Conservation (phyloP, 208 protist species). For the Leishmania turanica region DNA sequence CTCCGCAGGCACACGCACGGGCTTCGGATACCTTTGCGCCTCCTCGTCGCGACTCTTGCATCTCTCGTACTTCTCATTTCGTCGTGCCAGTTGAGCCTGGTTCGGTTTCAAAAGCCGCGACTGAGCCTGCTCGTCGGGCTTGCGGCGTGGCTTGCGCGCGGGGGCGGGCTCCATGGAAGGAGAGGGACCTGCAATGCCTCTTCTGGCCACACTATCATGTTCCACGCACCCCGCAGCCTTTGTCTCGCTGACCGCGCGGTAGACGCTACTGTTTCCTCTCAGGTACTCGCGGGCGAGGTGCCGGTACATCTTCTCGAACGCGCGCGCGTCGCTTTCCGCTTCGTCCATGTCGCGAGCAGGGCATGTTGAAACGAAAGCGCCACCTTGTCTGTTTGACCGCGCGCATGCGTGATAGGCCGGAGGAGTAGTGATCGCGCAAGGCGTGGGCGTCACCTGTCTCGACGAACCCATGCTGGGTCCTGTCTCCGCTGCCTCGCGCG, state of each 20-base stretch:
- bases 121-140: conserved; percentile 30
- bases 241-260: not conserved
- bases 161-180: not conserved
- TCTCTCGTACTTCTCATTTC: conserved; percentile 58
- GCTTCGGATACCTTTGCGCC: conserved; percentile 20
- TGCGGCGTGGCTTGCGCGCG: conserved; percentile 20
- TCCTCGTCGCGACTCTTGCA: conserved; percentile 38
- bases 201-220: not conserved
- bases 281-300: conserved; percentile 30
- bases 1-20: conserved; percentile 30
- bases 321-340: conserved; percentile 10
- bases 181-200: not conserved
- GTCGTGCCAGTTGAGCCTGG: conserved; percentile 36
- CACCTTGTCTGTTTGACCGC: not conserved
- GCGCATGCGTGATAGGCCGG: not conserved
- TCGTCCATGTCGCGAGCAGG: not conserved
- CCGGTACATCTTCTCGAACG: conserved; percentile 27
- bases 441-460: too few species aligned
- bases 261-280: not conserved
- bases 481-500: not conserved
- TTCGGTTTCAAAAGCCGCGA: conserved; percentile 41
- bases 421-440: not conserved
- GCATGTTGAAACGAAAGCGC: too few species aligned
- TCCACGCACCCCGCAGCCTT: not conserved
- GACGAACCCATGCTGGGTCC: not conserved